Base-by-base conservation (phyloP, 1,284 basidiomycete genomes). In the Blastosporella zonata region DNA sequence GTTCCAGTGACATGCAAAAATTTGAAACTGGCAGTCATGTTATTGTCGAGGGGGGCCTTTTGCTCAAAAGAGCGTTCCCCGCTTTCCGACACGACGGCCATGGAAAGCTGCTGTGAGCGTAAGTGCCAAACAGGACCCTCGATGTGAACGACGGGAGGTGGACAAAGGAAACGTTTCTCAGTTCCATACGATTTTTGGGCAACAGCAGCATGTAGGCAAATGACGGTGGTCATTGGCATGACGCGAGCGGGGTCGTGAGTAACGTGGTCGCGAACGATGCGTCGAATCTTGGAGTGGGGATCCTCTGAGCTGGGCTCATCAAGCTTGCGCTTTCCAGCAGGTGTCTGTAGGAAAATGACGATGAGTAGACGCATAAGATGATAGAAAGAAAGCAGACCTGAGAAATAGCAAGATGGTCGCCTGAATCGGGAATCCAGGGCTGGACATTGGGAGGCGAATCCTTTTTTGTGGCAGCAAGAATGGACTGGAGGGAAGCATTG, bases 151-250 rank as follows among this genome's bases (percentile, higher is more conserved):
- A 93, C 81, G 13, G 91, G 91, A 2, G 91, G 91, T 2, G 91
- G 91, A 62, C 90, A 92, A 42, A 94, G 79, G 64, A 93, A 93
- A 43, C 91, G 88, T 67, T 94, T 94, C 70, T 94, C 91, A 64
- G 83, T 90, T 46, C 91, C 91, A 63, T 94, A 94, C 7, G 90
- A 93, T 68, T 94, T 94, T 72, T 93, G 91, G 0, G 91, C 91
- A 39, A 93, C 91, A 15, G 90, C 89, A 25, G 91, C 90, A 59
- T 93, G 90, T 29, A 91, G 72, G 60, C 90, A 93, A 52, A 91
- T 81, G 27, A 93, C 87, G 34, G 90, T 93, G 37, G 91, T 93
- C 89, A 91, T 90, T 50, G 86, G 83, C 69, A 87, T 77, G 56
- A 85, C 78, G 55, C 83, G 83, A 43, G 78, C 66, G 6, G 82